These are phyloP conservation scores for Albizia julibrissin DNA, from an alignment of 306 rosid genomes.

Conservation along the genomic window DNA sequence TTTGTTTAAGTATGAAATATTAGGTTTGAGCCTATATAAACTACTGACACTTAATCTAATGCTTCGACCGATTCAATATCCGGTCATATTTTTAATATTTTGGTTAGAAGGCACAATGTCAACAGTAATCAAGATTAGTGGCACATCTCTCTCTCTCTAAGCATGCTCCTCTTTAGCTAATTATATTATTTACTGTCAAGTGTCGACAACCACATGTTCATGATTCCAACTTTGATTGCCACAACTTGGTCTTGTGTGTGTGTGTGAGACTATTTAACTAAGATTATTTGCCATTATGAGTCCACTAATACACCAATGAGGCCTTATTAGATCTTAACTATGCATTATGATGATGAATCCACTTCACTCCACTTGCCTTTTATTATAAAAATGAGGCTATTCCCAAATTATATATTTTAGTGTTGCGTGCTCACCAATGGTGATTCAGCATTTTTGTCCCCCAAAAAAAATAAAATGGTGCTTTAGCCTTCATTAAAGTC, in stretches of 20 bases:
- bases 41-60: no score
- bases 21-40: no score
- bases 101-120: slow-evolving; percentile 35
- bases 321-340: background rate
- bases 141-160: slow-evolving; percentile 7
- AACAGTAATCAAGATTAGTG: background rate
- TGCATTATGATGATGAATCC: background rate
- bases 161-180: background rate
- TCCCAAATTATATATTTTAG: background rate
- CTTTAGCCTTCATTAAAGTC: background rate
- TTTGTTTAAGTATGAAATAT: no score
- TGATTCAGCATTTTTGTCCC: no score
- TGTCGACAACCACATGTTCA: slow-evolving; percentile 20
- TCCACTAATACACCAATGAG: background rate
- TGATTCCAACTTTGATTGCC: slow-evolving; percentile 8
- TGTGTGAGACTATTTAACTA: background rate
- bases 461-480: no score
- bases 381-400: background rate
- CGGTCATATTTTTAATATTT: no score
- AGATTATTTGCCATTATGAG: background rate
- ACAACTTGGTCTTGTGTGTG: slow-evolving; percentile 19
- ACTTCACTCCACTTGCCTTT: background rate
- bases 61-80: no score
- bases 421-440: background rate
- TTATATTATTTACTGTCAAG: slow-evolving; percentile 26